A percentile compares a stretch with the other conserved stretches of the same genome.
These are phyloP conservation scores for Coemansia sp. DNA, from an alignment of 192 early-diverging fungal species.

Conservation along the genomic window DNA sequence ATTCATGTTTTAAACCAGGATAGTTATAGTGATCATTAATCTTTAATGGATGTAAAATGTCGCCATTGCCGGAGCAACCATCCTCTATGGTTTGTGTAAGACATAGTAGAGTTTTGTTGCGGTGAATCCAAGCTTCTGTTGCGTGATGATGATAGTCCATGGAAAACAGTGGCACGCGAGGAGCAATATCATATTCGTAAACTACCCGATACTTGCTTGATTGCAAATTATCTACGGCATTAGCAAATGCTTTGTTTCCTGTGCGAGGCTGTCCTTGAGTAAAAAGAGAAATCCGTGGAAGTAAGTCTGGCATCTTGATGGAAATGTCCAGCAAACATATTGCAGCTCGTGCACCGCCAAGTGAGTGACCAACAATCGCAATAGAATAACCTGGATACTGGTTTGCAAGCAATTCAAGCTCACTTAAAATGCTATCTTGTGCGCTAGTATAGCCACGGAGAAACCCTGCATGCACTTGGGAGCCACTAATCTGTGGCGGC, in stretches of 20 bases:
- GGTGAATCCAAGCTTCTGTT: constrained; percentile 44
- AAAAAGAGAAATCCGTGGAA: constrained; percentile 22
- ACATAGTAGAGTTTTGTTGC: constrained; percentile 26
- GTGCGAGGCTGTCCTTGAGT: constrained; percentile 51
- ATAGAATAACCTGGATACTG: constrained; percentile 42
- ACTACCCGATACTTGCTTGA: constrained; percentile 36
- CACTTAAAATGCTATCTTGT: constrained; percentile 13
- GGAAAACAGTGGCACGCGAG: constrained; percentile 22
- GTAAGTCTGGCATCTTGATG: constrained; percentile 11
- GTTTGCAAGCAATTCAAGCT: constrained; percentile 9
- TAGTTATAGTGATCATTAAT: constrained; percentile 30
- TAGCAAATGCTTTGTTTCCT: constrained; percentile 41
- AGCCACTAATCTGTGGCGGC: constrained; percentile 25
- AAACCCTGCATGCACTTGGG: constrained; percentile 49
- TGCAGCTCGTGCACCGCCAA: constrained; percentile 46
- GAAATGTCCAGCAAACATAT: constrained; percentile 36
- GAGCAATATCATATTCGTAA: constrained; percentile 40
- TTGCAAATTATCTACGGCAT: constrained; percentile 21
- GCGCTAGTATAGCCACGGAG: constrained; percentile 33
- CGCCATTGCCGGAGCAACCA: constrained; percentile 18
- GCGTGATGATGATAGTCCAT: constrained; percentile 39
- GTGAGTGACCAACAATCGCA: constrained; percentile 44
- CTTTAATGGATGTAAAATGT: constrained; percentile 8
- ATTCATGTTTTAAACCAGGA: constrained; percentile 34
- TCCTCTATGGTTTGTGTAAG: constrained; percentile 12